Base-by-base conservation (phyloP, 805 yeast genomes). In the Candida sanyiensis region DNA sequence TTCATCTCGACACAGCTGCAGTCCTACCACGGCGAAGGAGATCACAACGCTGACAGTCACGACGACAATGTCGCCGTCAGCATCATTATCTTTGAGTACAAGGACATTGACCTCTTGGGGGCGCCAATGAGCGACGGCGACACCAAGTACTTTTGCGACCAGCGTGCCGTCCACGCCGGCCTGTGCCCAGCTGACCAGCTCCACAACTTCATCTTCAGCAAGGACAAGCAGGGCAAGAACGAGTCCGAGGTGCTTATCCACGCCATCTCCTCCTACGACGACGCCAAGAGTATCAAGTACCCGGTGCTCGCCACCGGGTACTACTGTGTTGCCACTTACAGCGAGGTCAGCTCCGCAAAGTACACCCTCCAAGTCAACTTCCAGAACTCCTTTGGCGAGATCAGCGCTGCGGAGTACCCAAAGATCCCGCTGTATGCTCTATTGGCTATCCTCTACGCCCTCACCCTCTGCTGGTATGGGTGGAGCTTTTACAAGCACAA, bases 351-450 rank as follows among this genome's bases (percentile, higher is more conserved):
- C 34, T 47, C 54, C 13, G 58, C 63, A 9, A 40, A 49, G 31
- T 93, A 80, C 61, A 59, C 69, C 36, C 83, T 90, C 12, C 61
- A 64, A n/a, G 82, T 83, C 31, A 81, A 80, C 51, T 93, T 86
- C 63, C 93, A 87, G 65, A 93, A 89, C 63, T 84, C 97, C 4
- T 93, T 75, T 61, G 98, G 98, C 41, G 75, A 85, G 43, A 67
- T 93, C 41, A 76, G 94, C 23, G 98, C 95, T 5, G 69, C 89
- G 25, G 95, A 93, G 58, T 82, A 86, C 49, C 96, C 97, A 21
- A 86, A 89, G 52, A 70, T 93, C 45, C 87, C 96, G 9, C 76
- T 87, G 19, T 93, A 87, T 58, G 97, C 96, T 1, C 73, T 84
- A 12, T 69, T 87, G 53, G 85, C 96, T 2, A 70, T 93, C 26